Evolutionary conservation across 2,329 filamentous ascomycete species (phyloP).

Genomic region (Ophiostoma ulmi): DNA sequence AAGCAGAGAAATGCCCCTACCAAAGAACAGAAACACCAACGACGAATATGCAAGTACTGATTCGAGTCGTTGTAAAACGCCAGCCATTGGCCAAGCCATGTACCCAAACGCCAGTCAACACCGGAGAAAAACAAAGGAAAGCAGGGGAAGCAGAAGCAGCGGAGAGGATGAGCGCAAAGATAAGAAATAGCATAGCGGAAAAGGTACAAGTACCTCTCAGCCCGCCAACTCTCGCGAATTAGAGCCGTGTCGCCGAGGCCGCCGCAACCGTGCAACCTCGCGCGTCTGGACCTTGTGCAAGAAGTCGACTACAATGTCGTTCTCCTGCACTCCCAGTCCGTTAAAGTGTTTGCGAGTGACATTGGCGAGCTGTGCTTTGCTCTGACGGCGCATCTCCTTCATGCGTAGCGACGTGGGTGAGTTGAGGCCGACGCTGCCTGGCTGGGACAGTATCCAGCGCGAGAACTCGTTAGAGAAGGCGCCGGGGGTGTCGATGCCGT

Average conservation of each 20-base stretch:
- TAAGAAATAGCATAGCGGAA: not conserved
- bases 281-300: constrained; percentile 64
- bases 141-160: constrained; percentile 23
- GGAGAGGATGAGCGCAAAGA: not conserved
- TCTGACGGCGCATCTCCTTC: constrained; percentile 60
- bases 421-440: constrained; percentile 61
- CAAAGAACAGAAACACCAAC: not conserved
- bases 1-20: not conserved
- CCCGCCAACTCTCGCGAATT: constrained; percentile 27
- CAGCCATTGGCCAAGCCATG: not conserved
- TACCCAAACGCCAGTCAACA: constrained; percentile 15
- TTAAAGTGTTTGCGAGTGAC: constrained; percentile 80
- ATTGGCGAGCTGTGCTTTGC: constrained; percentile 66
- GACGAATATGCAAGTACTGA: not conserved
- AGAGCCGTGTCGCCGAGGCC: constrained; percentile 26
- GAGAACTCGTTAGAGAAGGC: constrained; percentile 62
- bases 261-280: constrained; percentile 35
- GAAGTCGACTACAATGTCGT: constrained; percentile 75
- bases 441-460: constrained; percentile 55
- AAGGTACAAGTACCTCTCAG: constrained; percentile 9
- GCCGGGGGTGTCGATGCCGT: constrained; percentile 65
- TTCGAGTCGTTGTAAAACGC: constrained; percentile 2
- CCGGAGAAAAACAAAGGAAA: constrained; percentile 34
- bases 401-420: constrained; percentile 71
- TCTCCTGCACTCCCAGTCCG: constrained; percentile 70